Base-by-base conservation (phyloP, 805 yeast genomes). In the Candida anglica region DNA sequence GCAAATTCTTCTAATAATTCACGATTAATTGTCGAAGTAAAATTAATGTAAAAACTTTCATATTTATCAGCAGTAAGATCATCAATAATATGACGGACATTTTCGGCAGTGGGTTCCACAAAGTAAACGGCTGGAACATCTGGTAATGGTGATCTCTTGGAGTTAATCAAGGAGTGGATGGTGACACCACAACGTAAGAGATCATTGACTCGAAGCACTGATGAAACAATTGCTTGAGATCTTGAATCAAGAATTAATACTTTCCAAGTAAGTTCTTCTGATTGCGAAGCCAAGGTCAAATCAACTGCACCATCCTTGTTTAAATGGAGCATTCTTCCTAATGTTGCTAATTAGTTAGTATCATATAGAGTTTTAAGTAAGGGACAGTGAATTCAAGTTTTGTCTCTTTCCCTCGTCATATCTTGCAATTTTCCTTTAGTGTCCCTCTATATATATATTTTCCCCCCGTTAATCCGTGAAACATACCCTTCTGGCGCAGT, bases 111-210 rank as follows among this genome's bases (percentile, higher is more conserved):
- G 5, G 98, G 98, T 38, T 84, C 83, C 21, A 93, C 82, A 48
- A 93, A 91, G 60, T 93, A 93, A 29, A 93, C 77, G 3, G 79
- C 98, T 0, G 98, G 97, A 10, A 91, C 98, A 49, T 93, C 98
- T 2, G 95, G 89, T 33, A 93, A 69, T 1, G 91, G 74, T n/a
- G 89, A 77, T 41, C 98, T 70, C 38, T 73, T 76, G 30, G 87
- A 70, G 36, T 69, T 69, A 35, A 91, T 77, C 32, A 84, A 60
- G 39, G 91, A 71, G 53, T 93, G 98, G 50, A 88, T 81, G 0
- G 99, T 93, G 37, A 93, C 81, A 7, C 98, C 98, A 52, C 86
- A 85, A 45, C 82, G 78, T 46, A 93, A 71, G 44, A 93, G 68
- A 56, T 94, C 98, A 48, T 87, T 87, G 41, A 91, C 96, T 39